Base-by-base conservation (phyloP, 768 basidiomycete species). In the Suillus subalutaceus region DNA sequence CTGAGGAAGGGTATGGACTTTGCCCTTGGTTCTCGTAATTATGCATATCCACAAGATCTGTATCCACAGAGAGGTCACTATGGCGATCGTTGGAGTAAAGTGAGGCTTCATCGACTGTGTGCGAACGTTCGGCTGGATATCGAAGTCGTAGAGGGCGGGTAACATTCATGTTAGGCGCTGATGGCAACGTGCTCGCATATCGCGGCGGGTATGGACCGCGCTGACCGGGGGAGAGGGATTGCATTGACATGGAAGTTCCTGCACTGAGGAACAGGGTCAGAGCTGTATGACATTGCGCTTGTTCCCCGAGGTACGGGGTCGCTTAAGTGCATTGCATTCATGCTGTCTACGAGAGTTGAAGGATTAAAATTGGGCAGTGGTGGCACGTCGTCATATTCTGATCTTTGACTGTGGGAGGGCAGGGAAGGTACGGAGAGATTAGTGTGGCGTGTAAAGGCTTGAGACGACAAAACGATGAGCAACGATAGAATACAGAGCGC, bases 211-310 rank as follows among this genome's bases (percentile, higher is more conserved):
- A 75, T 60, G 75, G 76, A 59, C 71, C 71, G 67, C 70, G 74
- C 64, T 72, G 69, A 26, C 72, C 62, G 48, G 74, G 71, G 64
- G 77, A 73, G 37, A 69, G 60, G 7, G 79, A 74, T 60, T 80
- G 82, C 70, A 79, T 75, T 18, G 88, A 86, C 82, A 88, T 84
- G 40, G 88, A 85, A 23, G 88, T 88, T 20, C 83, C 83, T 6
- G 84, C 81, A 37, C 88, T n/a, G 83, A 64, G 83, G 81, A 16
- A 88, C 75, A 55, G 85, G 84, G 67, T 89, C 88, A 43, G 72
- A 57, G 43, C 67, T 59, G 66, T 65, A 72, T 44, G 73, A 70
- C 72, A 72, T 70, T 43, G 72, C 70, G 55, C 75, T 75, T 26
- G 77, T 66, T 56, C 75, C 74, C 23, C 73, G 74, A 37, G 78